Percentiles rank a stretch among this genome's conserved stretches.
These are phyloP conservation scores for Blastomyces parvus DNA, from an alignment of 2,329 filamentous ascomycete genomes.

Conservation along the genomic window DNA sequence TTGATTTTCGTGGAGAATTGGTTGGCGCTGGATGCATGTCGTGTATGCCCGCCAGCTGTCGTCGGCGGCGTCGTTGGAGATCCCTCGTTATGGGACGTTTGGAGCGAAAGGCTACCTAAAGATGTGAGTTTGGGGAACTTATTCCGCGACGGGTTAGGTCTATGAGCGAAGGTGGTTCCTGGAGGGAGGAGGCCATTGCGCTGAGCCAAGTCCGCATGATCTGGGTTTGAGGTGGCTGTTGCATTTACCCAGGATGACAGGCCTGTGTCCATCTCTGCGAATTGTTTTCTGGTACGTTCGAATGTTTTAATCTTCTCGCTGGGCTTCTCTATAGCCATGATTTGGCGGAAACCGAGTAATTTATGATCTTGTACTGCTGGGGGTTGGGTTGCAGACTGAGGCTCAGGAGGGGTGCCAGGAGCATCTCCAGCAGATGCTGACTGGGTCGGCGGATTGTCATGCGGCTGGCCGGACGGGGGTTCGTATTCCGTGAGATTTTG, in stretches of 20 bases:
- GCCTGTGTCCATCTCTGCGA: conserved; percentile 64
- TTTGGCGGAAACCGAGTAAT: conserved; percentile 61
- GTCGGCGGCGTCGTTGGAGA: conserved; percentile 26
- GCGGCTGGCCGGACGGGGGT: neutral
- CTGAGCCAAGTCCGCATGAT: conserved; percentile 41
- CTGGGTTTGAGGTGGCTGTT: conserved; percentile 43
- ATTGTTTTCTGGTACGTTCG: conserved; percentile 60
- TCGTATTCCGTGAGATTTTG: conserved; percentile 2
- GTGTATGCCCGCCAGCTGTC: conserved; percentile 23
- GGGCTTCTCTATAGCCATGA: conserved; percentile 57
- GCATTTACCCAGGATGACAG: conserved; percentile 52
- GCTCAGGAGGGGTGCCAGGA: neutral
- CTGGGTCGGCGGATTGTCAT: neutral
- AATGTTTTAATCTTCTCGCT: conserved; percentile 64
- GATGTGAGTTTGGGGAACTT: conserved; percentile 36
- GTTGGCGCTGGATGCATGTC: conserved; percentile 28
- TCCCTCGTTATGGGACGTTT: conserved; percentile 23
- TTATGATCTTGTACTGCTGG: conserved; percentile 25
- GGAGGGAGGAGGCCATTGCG: conserved; percentile 27
- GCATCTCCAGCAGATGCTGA: neutral
- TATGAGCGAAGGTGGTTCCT: conserved; percentile 19
- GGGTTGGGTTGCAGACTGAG: conserved; percentile 9
- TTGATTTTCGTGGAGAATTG: conserved; percentile 38
- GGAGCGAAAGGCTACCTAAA: conserved; percentile 23
- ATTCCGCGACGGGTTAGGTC: conserved; percentile 24